phyloP scores from a whole-genome alignment of 306 rosid genomes.

The Quercus robur region DNA sequence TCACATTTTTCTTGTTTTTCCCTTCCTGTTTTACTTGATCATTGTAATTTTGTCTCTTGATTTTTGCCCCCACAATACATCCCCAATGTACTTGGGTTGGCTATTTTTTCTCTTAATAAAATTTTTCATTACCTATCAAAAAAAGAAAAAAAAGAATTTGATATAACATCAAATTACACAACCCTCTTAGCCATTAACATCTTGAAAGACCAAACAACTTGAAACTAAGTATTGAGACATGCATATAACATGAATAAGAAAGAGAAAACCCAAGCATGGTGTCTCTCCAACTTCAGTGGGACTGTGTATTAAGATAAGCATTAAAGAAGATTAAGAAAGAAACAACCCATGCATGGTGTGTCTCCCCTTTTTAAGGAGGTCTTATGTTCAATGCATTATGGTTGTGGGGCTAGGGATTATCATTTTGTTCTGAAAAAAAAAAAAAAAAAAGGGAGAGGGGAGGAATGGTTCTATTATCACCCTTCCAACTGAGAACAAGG shows the following conservation, averaged over 20 bases:
- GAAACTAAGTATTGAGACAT: not conserved
- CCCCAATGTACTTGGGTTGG: too few relatives aligned
- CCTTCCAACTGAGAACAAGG: not conserved
- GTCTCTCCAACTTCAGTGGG: not conserved
- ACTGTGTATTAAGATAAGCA: not conserved
- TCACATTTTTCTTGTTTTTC: too few relatives aligned
- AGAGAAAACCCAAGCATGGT: not conserved
- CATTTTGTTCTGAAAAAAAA: not conserved
- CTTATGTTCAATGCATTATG: not conserved
- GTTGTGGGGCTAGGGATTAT: not conserved
- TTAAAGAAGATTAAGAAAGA: not conserved
- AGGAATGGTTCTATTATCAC: not conserved
- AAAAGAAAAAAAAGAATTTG: not conserved
- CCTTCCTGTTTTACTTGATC: too few relatives aligned
- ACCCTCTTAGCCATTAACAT: not conserved
- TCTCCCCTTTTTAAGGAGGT: not conserved
- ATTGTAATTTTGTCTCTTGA: too few relatives aligned
- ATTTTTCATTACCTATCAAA: too few relatives aligned
- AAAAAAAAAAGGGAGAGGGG: not conserved
- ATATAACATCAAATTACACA: not conserved
- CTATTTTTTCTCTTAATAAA: too few relatives aligned
- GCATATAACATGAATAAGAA: not conserved
- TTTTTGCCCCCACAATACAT: too few relatives aligned
- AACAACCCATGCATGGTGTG: not conserved
- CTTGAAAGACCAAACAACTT: not conserved